Conservation (phyloP, 2,329 filamentous ascomycete genomes). For the Phialocephala sp. region DNA sequence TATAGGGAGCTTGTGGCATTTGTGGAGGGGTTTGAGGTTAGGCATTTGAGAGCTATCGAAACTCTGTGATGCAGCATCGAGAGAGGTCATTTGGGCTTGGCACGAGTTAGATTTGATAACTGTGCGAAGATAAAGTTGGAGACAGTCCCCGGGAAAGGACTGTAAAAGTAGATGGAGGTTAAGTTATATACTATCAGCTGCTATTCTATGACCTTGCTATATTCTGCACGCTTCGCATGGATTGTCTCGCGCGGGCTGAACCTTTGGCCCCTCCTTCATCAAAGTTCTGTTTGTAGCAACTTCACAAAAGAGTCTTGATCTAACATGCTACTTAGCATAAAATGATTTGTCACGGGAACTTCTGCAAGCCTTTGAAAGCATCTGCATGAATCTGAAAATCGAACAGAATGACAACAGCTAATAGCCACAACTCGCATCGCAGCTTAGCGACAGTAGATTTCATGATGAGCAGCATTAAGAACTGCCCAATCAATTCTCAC, state of each 20-base stretch:
- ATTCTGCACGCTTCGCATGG: too few relatives aligned
- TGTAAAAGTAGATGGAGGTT: not conserved
- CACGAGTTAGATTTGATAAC: too few relatives aligned
- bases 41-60: slow-evolving; percentile 25
- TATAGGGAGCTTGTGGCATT: slow-evolving; percentile 26
- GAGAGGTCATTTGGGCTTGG: too few relatives aligned
- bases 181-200: too few relatives aligned
- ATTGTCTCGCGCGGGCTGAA: not conserved
- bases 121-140: not conserved
- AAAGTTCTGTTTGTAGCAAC: not conserved
- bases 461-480: too few relatives aligned
- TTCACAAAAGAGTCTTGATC: not conserved
- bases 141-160: not conserved
- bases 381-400: too few relatives aligned
- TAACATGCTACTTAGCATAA: not conserved
- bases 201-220: too few relatives aligned
- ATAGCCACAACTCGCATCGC: too few relatives aligned
- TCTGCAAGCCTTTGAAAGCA: too few relatives aligned
- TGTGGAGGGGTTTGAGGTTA: slow-evolving; percentile 29
- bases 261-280: not conserved
- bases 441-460: too few relatives aligned
- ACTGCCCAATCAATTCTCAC: too few relatives aligned
- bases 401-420: too few relatives aligned
- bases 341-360: not conserved
- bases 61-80: not conserved